These are phyloP conservation scores for Aspergillus avenaceus DNA, from an alignment of 495 filamentous ascomycete species.

Conservation along the genomic window DNA sequence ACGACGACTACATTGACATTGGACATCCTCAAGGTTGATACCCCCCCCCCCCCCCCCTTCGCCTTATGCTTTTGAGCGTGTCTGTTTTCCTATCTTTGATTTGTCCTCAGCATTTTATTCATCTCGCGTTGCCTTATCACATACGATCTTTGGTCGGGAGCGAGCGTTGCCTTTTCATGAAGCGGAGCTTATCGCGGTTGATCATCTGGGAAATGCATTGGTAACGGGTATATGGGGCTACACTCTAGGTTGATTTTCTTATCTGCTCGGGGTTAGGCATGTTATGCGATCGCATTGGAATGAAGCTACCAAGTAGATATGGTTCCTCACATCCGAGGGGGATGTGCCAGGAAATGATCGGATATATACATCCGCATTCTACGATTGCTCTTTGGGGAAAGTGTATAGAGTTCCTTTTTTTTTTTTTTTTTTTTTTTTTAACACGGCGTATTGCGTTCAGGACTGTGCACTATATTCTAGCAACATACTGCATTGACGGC, in stretches of 20 bases:
- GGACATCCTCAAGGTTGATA: conserved; percentile 40
- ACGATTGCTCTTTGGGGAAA: not conserved
- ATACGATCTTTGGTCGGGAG: conserved; percentile 2
- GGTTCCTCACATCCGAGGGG: conserved; percentile 7
- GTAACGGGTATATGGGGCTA: conserved; percentile 16
- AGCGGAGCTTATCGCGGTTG: conserved; percentile 21
- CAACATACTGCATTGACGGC: conserved; percentile 7
- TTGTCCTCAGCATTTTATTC: conserved; percentile 2
- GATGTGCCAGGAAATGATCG: not conserved
- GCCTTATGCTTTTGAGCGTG: conserved; percentile 15
- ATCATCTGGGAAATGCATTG: conserved; percentile 32
- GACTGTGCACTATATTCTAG: conserved; percentile 5
- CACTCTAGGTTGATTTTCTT: conserved; percentile 18
- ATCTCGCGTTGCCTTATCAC: not conserved
- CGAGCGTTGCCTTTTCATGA: conserved; percentile 20
- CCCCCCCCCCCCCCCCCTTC: conserved; percentile 16
- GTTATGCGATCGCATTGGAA: conserved; percentile 10
- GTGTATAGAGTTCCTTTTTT: not conserved
- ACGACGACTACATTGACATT: conserved; percentile 48
- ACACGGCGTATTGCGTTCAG: conserved; percentile 1
- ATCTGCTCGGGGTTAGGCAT: conserved; percentile 20
- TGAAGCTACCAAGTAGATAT: conserved; percentile 7
- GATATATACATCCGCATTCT: not conserved
- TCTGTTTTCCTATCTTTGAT: conserved; percentile 8
- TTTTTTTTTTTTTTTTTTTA: conserved; percentile 6